These are phyloP conservation scores for Trichocomaceae sp. DNA, from an alignment of 2,329 filamentous ascomycete genomes.

Conservation along the genomic window DNA sequence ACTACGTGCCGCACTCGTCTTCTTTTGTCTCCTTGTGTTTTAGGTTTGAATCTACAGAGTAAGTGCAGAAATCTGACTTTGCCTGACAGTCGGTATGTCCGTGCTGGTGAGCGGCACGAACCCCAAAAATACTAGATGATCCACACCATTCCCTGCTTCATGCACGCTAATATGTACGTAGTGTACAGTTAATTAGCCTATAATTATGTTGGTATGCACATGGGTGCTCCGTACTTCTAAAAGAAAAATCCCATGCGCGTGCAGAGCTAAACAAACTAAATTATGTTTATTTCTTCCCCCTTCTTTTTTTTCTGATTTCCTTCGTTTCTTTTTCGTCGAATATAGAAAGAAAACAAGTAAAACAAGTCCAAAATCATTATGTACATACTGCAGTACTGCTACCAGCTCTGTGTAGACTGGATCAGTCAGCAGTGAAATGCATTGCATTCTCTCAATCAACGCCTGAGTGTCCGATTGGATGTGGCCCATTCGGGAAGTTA, in stretches of 20 bases:
- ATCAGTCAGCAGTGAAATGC: background rate
- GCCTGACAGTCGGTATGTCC: background rate
- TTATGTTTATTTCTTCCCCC: background rate
- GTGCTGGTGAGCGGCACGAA: background rate
- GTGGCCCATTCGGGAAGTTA: background rate
- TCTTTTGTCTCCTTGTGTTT: background rate
- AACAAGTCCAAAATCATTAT: background rate
- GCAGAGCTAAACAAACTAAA: background rate
- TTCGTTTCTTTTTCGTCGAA: background rate
- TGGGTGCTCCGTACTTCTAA: too few species aligned
- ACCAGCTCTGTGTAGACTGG: background rate
- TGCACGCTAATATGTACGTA: background rate
- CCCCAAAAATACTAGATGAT: background rate
- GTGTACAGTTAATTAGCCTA: background rate
- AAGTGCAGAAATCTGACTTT: background rate
- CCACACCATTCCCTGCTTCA: background rate
- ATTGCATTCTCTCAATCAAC: background rate
- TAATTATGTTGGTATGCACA: too few species aligned
- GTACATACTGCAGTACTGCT: background rate
- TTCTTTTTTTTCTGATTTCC: background rate
- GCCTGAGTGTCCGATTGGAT: constrained; percentile 7
- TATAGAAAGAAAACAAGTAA: background rate
- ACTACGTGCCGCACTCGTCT: too few species aligned
- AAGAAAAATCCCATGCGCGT: background rate
- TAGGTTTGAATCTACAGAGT: too few species aligned